These are phyloP conservation scores for Amoebophrya sp. DNA, from an alignment of 169 alveolate genomes.

Conservation along the genomic window DNA sequence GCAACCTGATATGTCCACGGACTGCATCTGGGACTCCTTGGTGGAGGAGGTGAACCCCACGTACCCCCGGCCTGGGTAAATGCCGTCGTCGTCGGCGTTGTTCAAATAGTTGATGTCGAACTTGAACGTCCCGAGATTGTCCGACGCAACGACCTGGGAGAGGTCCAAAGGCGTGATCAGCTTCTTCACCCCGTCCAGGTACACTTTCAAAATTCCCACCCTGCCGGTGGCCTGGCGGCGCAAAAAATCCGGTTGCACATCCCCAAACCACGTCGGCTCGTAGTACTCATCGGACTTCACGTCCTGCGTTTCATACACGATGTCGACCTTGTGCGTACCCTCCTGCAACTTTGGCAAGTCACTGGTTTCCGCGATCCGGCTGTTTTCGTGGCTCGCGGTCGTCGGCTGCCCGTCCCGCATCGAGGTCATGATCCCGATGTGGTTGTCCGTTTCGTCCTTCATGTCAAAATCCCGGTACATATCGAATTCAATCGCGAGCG, in stretches of 20 bases:
- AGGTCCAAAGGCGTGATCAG: not conserved
- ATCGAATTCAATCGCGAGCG: slow-evolving; percentile 30
- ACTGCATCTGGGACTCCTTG: not conserved
- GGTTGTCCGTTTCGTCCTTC: slow-evolving; percentile 23
- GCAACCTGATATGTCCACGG: not conserved
- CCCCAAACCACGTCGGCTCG: slow-evolving; percentile 10
- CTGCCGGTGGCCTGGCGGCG: slow-evolving; percentile 10
- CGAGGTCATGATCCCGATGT: slow-evolving; percentile 32
- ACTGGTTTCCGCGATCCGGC: slow-evolving; percentile 30
- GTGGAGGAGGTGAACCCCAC: not conserved
- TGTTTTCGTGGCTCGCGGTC: slow-evolving; percentile 16
- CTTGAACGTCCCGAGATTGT: not conserved
- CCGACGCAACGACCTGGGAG: not conserved
- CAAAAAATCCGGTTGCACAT: not conserved
- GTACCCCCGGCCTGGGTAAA: not conserved
- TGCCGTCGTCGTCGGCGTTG: not conserved
- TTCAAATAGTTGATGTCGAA: not conserved
- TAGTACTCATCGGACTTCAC: slow-evolving; percentile 14
- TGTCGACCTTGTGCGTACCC: slow-evolving; percentile 33
- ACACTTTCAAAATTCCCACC: not conserved
- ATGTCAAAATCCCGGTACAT: not conserved
- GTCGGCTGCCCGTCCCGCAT: slow-evolving; percentile 29
- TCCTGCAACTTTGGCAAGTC: slow-evolving; percentile 8
- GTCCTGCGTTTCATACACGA: slow-evolving; percentile 20
- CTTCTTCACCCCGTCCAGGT: slow-evolving; percentile 41